These are phyloP conservation scores for Begonia masoniana DNA, from an alignment of 306 rosid species.

Conservation along the genomic window DNA sequence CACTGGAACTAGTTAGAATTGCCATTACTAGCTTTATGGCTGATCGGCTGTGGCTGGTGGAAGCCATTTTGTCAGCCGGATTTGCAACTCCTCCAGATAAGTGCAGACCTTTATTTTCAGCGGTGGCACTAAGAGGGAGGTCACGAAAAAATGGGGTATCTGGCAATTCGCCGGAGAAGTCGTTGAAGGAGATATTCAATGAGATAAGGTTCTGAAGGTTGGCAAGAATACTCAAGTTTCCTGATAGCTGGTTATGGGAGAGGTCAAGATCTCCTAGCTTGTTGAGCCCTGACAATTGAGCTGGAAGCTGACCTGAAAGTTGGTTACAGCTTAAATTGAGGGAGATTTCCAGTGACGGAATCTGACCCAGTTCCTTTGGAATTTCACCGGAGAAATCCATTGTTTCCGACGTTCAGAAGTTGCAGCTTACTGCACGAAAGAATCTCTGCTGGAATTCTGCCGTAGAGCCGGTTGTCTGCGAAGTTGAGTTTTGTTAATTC, in stretches of 20 bases:
- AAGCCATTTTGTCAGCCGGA: background rate
- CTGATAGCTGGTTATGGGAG: conserved; percentile 62
- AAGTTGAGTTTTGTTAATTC: conserved; percentile 58
- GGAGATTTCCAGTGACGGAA: conserved; percentile 71
- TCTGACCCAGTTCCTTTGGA: conserved; percentile 45
- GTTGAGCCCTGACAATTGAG: conserved; percentile 36
- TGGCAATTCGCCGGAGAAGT: conserved; percentile 61
- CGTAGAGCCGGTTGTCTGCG: conserved; percentile 49
- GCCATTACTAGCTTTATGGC: conserved; percentile 67
- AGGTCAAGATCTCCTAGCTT: conserved; percentile 71
- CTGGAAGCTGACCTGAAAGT: conserved; percentile 52
- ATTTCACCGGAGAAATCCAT: conserved; percentile 45
- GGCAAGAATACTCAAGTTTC: conserved; percentile 46
- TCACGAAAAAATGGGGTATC: conserved; percentile 64
- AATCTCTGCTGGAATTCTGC: conserved; percentile 47
- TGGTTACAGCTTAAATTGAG: conserved; percentile 68
- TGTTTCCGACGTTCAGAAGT: conserved; percentile 55
- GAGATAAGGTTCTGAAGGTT: conserved; percentile 64
- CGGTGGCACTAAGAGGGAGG: conserved; percentile 56
- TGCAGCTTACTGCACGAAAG: conserved; percentile 53
- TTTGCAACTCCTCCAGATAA: conserved; percentile 31
- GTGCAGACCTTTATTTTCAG: conserved; percentile 62
- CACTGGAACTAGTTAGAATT: conserved; percentile 46
- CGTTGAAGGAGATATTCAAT: conserved; percentile 65
- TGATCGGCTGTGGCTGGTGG: conserved; percentile 12